Conservation (phyloP, 1,284 basidiomycete genomes). For the Rhizopogon hawkerae region DNA sequence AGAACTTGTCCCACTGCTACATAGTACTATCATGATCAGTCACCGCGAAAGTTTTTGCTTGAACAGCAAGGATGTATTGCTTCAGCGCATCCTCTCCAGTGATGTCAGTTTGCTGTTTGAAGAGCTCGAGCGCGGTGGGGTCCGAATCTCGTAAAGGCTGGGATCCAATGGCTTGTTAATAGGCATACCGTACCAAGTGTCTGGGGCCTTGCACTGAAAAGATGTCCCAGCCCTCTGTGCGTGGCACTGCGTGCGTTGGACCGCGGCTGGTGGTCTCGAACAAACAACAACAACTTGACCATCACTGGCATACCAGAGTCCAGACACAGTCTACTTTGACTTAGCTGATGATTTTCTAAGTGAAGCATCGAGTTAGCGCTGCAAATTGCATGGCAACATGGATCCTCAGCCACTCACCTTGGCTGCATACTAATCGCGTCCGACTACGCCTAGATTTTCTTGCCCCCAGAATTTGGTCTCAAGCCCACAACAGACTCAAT, state of each 20-base stretch:
- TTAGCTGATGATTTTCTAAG: not conserved
- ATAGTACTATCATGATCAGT: not conserved
- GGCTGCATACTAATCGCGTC: slow-evolving; percentile 11
- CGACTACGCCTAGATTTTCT: slow-evolving; percentile 11
- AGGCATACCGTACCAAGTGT: not conserved
- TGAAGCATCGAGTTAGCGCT: not conserved
- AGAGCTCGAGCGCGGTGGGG: slow-evolving; percentile 19
- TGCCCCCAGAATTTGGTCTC: slow-evolving; percentile 13
- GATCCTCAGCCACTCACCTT: slow-evolving; percentile 12
- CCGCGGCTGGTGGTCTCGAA: too few species aligned
- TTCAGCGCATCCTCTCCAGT: slow-evolving; percentile 32
- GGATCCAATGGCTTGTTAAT: not conserved
- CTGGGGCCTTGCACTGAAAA: not conserved
- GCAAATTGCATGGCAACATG: slow-evolving; percentile 21
- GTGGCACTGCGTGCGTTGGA: too few species aligned
- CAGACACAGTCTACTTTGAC: not conserved
- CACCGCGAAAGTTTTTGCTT: slow-evolving; percentile 37
- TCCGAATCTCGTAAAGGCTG: not conserved
- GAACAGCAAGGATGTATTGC: slow-evolving; percentile 37
- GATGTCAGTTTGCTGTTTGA: slow-evolving; percentile 35
- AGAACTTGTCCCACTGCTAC: not conserved
- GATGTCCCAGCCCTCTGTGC: too few species aligned
- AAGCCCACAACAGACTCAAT: slow-evolving; percentile 17
- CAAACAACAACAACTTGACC: too few species aligned
- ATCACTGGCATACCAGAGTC: too few species aligned